These are phyloP conservation scores for Fusarium scirpi DNA, from an alignment of 2,329 filamentous ascomycete genomes.

Conservation along the genomic window DNA sequence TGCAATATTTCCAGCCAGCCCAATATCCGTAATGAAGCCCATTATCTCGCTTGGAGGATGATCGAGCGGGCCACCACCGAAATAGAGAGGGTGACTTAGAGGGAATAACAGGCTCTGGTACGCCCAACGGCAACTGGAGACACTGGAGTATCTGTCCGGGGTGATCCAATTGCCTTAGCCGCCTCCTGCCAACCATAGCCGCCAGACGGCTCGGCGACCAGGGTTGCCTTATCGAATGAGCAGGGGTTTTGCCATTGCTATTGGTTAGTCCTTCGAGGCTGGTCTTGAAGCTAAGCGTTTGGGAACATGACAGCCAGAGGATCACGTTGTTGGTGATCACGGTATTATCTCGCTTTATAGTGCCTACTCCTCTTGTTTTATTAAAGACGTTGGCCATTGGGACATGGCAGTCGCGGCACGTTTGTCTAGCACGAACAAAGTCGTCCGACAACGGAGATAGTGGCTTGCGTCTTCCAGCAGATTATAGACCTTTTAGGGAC, in stretches of 20 bases:
- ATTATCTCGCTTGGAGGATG: constrained; percentile 25
- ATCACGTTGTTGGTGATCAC: constrained; percentile 33
- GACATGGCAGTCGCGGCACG: constrained; percentile 36
- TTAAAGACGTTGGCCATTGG: constrained; percentile 36
- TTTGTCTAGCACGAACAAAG: constrained; percentile 33
- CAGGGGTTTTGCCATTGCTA: constrained; percentile 50
- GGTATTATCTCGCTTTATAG: constrained; percentile 23
- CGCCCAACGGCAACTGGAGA: constrained; percentile 31
- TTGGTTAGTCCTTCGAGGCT: constrained; percentile 50
- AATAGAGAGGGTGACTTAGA: background rate
- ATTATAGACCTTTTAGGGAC: constrained; percentile 30
- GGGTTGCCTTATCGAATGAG: constrained; percentile 43
- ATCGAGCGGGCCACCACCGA: constrained; percentile 25
- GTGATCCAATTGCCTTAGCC: constrained; percentile 43
- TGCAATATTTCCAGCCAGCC: constrained; percentile 42
- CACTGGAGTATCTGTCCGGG: constrained; percentile 17
- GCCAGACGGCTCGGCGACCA: constrained; percentile 48
- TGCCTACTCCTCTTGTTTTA: background rate
- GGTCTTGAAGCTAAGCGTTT: constrained; percentile 43
- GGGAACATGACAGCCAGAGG: constrained; percentile 52
- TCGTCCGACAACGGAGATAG: constrained; percentile 42
- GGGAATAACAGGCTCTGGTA: constrained; percentile 25
- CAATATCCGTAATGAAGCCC: constrained; percentile 10
- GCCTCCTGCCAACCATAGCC: constrained; percentile 52
- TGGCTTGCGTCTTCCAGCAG: constrained; percentile 44